These are phyloP conservation scores for Protomyces macrosporus DNA, from an alignment of 1,139 yeast species.

Conservation along the genomic window DNA sequence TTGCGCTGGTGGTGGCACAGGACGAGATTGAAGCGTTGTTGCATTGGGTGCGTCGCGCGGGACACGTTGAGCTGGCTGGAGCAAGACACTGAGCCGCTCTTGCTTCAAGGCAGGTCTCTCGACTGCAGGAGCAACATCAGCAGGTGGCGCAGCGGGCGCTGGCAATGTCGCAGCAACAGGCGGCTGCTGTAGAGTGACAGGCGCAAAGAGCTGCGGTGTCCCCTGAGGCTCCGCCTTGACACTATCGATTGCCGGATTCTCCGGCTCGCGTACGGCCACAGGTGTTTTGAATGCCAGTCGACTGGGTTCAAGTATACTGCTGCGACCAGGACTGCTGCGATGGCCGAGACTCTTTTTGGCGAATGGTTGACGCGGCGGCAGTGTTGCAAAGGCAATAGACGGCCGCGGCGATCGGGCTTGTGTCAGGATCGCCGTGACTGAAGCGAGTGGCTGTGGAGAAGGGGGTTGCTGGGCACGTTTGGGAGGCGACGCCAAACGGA, in stretches of 20 bases:
- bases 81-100: neutral
- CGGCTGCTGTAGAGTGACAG: no score
- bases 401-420: conserved; percentile 11
- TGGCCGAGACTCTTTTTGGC: conserved; percentile 24
- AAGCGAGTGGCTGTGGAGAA: neutral
- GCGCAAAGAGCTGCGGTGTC: conserved; percentile 1
- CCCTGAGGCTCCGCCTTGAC: conserved; percentile 3
- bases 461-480: conserved; percentile 6
- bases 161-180: neutral
- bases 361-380: conserved; percentile 25
- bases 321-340: conserved; percentile 9
- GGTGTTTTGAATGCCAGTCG: neutral
- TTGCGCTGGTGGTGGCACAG: neutral
- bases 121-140: neutral
- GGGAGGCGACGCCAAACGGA: conserved; percentile 11
- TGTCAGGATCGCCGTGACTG: neutral
- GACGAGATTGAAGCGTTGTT: neutral
- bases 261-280: neutral
- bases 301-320: neutral
- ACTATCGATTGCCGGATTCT: neutral
- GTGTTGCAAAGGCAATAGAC: conserved; percentile 14
- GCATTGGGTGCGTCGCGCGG: neutral
- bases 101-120: neutral
- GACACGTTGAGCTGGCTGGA: neutral
- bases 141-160: neutral